Percentiles rank a stretch among this genome's conserved stretches.
Conservation (phyloP, 257 asterid genomes). For the Nicotiana noctiflora region DNA sequence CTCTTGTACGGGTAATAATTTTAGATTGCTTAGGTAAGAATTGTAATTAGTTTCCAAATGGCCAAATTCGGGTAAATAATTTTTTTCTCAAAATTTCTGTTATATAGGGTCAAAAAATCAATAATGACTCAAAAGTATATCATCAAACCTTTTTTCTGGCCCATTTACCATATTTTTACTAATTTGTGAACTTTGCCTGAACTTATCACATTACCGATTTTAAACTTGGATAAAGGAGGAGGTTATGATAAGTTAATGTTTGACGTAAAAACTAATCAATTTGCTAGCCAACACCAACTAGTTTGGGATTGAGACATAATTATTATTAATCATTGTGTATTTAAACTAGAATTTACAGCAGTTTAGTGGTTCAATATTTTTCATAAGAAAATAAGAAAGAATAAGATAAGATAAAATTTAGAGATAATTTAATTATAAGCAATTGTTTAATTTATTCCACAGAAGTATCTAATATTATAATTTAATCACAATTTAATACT, state of each 20-base stretch:
- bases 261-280: neutral
- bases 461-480: neutral
- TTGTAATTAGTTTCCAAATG: no score
- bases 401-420: neutral
- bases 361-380: neutral
- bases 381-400: neutral
- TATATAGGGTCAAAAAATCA: no score
- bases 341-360: neutral
- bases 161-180: no score
- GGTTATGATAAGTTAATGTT: neutral
- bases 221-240: no score
- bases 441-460: neutral
- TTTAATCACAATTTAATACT: neutral
- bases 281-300: neutral
- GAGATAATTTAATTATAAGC: neutral
- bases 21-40: no score
- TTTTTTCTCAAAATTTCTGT: no score
- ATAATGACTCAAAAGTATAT: no score
- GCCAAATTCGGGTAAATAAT: no score
- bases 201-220: no score
- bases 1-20: no score
- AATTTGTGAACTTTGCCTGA: no score
- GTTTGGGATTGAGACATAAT: neutral
- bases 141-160: no score
- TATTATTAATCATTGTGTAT: neutral